Evolutionary conservation across 306 rosid species (phyloP).

Genomic region (Vigna hirtella): DNA sequence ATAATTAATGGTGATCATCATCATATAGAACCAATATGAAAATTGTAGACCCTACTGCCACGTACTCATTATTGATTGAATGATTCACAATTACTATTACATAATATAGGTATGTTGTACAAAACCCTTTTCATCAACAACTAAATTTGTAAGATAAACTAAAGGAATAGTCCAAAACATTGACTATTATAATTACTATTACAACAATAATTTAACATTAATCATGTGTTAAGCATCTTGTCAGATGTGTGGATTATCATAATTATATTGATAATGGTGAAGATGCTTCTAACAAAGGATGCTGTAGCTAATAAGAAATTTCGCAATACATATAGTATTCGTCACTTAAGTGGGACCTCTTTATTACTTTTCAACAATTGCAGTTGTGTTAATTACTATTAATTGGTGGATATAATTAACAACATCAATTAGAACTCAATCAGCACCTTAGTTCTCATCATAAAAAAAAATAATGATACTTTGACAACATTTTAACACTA

Average conservation of each 20-base stretch:
- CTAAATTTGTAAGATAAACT: neutral
- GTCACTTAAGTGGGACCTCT: slow-evolving; percentile 32
- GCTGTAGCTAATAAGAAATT: slow-evolving; percentile 25
- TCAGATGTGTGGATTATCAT: slow-evolving; percentile 19
- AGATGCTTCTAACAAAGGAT: neutral
- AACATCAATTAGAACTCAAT: neutral
- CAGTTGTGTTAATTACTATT: neutral
- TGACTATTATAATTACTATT: neutral
- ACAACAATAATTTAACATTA: neutral
- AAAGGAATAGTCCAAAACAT: neutral
- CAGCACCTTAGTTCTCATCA: neutral
- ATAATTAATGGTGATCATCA: too few species aligned
- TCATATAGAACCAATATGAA: slow-evolving; percentile 1
- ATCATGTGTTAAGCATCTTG: slow-evolving; percentile 24
- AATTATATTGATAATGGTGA: slow-evolving; percentile 10
- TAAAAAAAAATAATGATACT: too few species aligned
- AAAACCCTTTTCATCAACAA: neutral
- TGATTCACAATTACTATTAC: slow-evolving; percentile 22
- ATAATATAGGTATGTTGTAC: neutral
- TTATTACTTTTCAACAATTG: neutral
- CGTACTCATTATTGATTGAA: slow-evolving; percentile 21
- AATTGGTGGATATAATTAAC: neutral
- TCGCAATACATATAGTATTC: too few species aligned
- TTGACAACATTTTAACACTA: too few species aligned
- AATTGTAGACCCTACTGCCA: slow-evolving; percentile 60